Base-by-base conservation (phyloP, 768 basidiomycete species). In the Hemileccinum impolitum region DNA sequence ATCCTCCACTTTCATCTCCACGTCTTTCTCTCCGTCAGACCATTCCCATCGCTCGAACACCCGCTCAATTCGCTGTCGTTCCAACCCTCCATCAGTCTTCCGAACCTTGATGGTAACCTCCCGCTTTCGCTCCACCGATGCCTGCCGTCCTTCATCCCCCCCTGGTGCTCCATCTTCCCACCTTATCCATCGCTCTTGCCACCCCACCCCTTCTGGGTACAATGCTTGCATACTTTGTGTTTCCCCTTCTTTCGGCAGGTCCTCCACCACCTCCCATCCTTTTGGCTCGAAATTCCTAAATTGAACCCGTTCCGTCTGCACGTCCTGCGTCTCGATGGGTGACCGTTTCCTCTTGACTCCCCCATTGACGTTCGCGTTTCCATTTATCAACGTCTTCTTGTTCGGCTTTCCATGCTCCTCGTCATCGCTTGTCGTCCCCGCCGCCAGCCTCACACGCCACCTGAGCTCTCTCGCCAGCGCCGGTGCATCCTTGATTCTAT, bases 391-490 rank as follows among this genome's bases (percentile, higher is more conserved):
- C 44, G 49, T 54, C 46, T 50, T 63, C 51, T 54, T 72, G 35
- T 37, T 50, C 3, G 64, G 60, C 17, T 53, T 48, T 21, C 62
- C 59, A 6, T 61, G 51, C n/a, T 69, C 72, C 47, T 91, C 88
- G 46, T 85, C 86, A 44, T 88, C 87, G 57, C 86, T 89, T 14
- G 71, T 63, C 50, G 79, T 71, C 25, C 87, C 86, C 6, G 74
- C 68, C 5, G 81, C 80, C 38, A 81, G 67, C 47, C 79, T 78
- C 25, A 85, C 76, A 42, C 94, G 78, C 94, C 94, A 96, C 38
- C 87, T 75, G 38, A 96, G 69, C 63, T 96, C 94, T 54, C 90
- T 74, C 15, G 91, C 91, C 46, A 92, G 63, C 3, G 85, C 86
- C 3, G 87, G 71, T 15, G 87, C 79, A 68, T 96, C 94, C 62